Evolutionary conservation across 2,329 filamentous ascomycete genomes (phyloP), one percentile per base, ranked within the genome.

Genomic region (Coniella vitis): DNA sequence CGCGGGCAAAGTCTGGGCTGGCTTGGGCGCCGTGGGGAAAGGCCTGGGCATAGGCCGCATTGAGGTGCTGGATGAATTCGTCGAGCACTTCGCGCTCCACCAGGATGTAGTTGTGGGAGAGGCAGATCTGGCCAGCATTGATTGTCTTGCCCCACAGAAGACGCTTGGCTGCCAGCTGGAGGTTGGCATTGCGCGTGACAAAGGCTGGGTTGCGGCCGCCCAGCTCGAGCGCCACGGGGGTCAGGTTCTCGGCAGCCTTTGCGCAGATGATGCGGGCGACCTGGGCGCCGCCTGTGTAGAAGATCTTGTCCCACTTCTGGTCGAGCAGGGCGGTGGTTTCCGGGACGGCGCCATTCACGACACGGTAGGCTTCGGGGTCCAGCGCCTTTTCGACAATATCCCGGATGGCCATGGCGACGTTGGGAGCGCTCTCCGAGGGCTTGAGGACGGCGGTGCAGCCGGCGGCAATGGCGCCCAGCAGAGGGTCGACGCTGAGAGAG

Each of bases 261-360:
- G 90, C 84, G 41, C 88, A 80, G 46, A 97, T 83, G 60, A 97
- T 90, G 62, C 84, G 89, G 61, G 87, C 93, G 16, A 96, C 89
- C 22, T 64, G 71, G 45, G 78, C 76, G 60, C 82, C 84, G 47
- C 93, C 93, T 1, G 93, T 98, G 72, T 95, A 98, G 73, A 93
- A 90, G 61, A 98, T 94, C 78, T 96, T 97, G 71, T 94, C 90
- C 85, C 90, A 98, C 66, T 91, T 91, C 71, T 90, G 81, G 50
- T 91, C 81, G 31, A 98, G 77, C 38, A 97, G 71, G 12, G 82
- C 83, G 39, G 86, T 88, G 4, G 86, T 90, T 73, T 95, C 89
- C 4, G 84, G 75, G 17, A 95, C 69, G 22, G 73, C 83, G 52
- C 93, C 93, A 64, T 96, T 93, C 57, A 96, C 74, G 51, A 89